These are phyloP conservation scores for Diaporthe destruens DNA, from an alignment of 2,329 filamentous ascomycete species.

Conservation along the genomic window DNA sequence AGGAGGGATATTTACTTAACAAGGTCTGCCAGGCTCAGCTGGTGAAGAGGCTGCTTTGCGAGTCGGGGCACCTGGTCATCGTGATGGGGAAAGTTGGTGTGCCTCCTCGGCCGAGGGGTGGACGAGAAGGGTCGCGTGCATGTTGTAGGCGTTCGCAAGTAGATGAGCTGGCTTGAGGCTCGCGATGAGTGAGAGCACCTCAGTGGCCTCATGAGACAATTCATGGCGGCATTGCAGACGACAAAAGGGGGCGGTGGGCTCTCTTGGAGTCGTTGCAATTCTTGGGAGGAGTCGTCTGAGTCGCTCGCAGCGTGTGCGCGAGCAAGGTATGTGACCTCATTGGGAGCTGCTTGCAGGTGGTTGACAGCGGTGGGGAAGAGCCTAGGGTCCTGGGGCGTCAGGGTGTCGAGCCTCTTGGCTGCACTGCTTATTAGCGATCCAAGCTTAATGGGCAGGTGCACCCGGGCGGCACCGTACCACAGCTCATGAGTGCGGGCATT, in stretches of 20 bases:
- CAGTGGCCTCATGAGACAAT: conserved; percentile 54
- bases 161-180: conserved; percentile 34
- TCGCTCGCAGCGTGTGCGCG: conserved; percentile 11
- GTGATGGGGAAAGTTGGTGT: conserved; percentile 59
- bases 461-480: neutral
- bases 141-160: conserved; percentile 23
- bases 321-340: conserved; percentile 33
- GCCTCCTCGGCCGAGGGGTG: conserved; percentile 12
- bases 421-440: conserved; percentile 13
- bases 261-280: conserved; percentile 4
- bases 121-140: conserved; percentile 36
- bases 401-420: neutral
- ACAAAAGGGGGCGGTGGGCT: conserved; percentile 16
- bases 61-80: conserved; percentile 85
- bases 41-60: conserved; percentile 82
- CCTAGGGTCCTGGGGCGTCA: neutral
- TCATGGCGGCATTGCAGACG: conserved; percentile 61
- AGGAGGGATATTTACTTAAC: conserved; percentile 73
- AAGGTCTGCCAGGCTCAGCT: conserved; percentile 87
- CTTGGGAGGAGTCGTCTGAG: conserved; percentile 1
- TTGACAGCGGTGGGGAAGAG: conserved; percentile 21
- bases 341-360: conserved; percentile 14
- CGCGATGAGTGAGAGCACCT: conserved; percentile 50
- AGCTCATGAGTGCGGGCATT: neutral
- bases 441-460: conserved; percentile 4